Evolutionary conservation across 2,329 filamentous ascomycete species (phyloP).

Genomic region (Graphilbum sp.): DNA sequence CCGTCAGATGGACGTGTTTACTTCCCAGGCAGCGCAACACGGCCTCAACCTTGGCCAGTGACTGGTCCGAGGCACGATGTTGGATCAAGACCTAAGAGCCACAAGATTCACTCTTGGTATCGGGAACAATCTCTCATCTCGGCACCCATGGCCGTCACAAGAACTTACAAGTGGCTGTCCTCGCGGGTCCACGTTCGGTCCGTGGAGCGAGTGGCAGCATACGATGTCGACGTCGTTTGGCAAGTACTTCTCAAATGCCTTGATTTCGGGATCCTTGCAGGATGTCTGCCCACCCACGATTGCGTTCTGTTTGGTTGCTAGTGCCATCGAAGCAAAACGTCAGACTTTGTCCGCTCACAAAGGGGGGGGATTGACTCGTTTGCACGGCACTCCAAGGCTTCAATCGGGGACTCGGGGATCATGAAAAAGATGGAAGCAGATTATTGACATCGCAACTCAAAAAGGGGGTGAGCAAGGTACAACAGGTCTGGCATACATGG

Average conservation of each 20-base stretch:
- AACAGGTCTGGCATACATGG: slow-evolving; percentile 52
- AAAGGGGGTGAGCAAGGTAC: not conserved
- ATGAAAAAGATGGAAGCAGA: no score
- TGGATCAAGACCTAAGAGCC: slow-evolving; percentile 56
- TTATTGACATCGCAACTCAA: not conserved
- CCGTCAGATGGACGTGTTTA: slow-evolving; percentile 75
- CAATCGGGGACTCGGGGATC: no score
- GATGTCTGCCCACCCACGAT: slow-evolving; percentile 97
- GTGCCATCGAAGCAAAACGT: slow-evolving; percentile 9
- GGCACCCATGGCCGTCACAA: not conserved
- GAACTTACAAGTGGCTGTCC: slow-evolving; percentile 71
- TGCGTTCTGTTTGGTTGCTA: slow-evolving; percentile 85
- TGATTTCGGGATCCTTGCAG: slow-evolving; percentile 93
- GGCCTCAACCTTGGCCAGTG: slow-evolving; percentile 60
- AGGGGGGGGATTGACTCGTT: no score
- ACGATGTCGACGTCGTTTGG: slow-evolving; percentile 83
- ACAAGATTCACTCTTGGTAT: not conserved
- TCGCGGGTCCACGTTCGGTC: slow-evolving; percentile 72
- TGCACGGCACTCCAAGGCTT: no score
- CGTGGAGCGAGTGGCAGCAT: slow-evolving; percentile 92
- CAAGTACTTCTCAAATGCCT: slow-evolving; percentile 78
- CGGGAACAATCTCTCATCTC: no score
- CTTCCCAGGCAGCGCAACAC: slow-evolving; percentile 73
- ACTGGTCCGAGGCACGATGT: slow-evolving; percentile 67
- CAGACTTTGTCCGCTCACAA: not conserved